Conservation (phyloP, 2,329 filamentous ascomycete species). For the Fusarium secorum region DNA sequence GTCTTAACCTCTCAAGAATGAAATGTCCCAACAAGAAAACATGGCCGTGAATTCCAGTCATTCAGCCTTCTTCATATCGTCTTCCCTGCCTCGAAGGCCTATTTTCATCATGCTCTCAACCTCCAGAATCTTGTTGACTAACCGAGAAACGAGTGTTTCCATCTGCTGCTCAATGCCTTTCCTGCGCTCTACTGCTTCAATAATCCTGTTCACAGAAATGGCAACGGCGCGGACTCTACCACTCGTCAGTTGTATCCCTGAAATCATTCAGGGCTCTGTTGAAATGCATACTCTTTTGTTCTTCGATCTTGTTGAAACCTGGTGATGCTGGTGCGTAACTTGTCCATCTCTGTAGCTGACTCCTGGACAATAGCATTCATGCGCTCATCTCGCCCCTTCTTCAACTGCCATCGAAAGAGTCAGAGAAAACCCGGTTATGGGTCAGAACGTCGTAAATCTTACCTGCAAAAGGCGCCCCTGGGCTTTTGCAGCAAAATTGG, state of each 20-base stretch:
- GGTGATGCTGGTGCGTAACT: slow-evolving; percentile 35
- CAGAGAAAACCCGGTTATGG: neutral
- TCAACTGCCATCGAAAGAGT: slow-evolving; percentile 38
- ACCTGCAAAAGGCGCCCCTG: slow-evolving; percentile 44
- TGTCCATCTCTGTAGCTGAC: slow-evolving; percentile 36
- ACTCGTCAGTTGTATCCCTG: neutral
- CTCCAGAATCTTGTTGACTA: slow-evolving; percentile 29
- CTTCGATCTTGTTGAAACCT: slow-evolving; percentile 36
- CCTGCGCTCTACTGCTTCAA: slow-evolving; percentile 37
- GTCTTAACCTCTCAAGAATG: neutral
- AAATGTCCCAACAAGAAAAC: neutral
- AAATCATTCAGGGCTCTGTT: neutral
- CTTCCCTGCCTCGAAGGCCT: slow-evolving; percentile 42
- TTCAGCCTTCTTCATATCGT: slow-evolving; percentile 28
- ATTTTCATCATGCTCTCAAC: slow-evolving; percentile 45
- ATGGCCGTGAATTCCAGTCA: neutral
- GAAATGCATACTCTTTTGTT: slow-evolving; percentile 33
- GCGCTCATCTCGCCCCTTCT: slow-evolving; percentile 42
- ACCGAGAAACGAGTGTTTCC: slow-evolving; percentile 32
- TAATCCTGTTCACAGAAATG: slow-evolving; percentile 26
- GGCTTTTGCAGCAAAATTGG: slow-evolving; percentile 36
- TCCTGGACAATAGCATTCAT: slow-evolving; percentile 38
- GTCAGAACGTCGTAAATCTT: neutral
- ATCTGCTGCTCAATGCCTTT: slow-evolving; percentile 42
- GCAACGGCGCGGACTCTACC: slow-evolving; percentile 29